Conservation (phyloP, 2,329 filamentous ascomycete species). For the Penicillium sp. region DNA sequence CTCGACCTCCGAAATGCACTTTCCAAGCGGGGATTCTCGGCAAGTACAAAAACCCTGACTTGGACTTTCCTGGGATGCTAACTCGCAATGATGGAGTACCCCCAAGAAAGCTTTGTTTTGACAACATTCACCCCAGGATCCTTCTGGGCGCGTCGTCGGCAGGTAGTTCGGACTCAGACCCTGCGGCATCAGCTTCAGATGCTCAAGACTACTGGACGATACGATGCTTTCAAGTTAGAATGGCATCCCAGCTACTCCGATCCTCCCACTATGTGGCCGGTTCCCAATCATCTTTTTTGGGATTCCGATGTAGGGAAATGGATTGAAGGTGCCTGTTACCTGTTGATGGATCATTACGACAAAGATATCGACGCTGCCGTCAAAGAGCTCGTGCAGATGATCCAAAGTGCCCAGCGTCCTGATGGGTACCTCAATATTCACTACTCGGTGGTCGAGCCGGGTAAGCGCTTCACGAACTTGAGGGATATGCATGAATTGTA, state of each 20-base stretch:
- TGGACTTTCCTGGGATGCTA: background rate
- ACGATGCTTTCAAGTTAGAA: slow-evolving; percentile 56
- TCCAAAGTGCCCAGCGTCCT: slow-evolving; percentile 53
- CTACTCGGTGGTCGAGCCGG: slow-evolving; percentile 57
- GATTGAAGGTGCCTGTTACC: slow-evolving; percentile 61
- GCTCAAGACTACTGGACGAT: slow-evolving; percentile 54
- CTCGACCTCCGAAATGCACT: slow-evolving; percentile 8
- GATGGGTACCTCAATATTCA: slow-evolving; percentile 64
- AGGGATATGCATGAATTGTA: slow-evolving; percentile 61
- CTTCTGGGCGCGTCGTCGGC: slow-evolving; percentile 39
- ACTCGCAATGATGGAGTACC: slow-evolving; percentile 35
- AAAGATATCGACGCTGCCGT: slow-evolving; percentile 50
- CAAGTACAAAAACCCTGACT: background rate
- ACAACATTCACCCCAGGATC: slow-evolving; percentile 33
- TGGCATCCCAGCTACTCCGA: slow-evolving; percentile 56
- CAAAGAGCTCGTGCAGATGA: slow-evolving; percentile 56
- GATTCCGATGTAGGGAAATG: slow-evolving; percentile 59
- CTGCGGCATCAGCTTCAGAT: slow-evolving; percentile 52
- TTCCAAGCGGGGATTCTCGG: background rate
- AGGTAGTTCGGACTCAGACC: slow-evolving; percentile 45
- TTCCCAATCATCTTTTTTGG: slow-evolving; percentile 59
- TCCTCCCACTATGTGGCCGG: slow-evolving; percentile 51
- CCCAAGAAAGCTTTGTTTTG: slow-evolving; percentile 41
- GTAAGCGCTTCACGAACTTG: slow-evolving; percentile 56
- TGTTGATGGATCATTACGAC: slow-evolving; percentile 44